A percentile compares a stretch with the other conserved stretches of the same genome.
Evolutionary conservation across 78 protist species (phyloP).

Genomic region (Fonticula alba): DNA sequence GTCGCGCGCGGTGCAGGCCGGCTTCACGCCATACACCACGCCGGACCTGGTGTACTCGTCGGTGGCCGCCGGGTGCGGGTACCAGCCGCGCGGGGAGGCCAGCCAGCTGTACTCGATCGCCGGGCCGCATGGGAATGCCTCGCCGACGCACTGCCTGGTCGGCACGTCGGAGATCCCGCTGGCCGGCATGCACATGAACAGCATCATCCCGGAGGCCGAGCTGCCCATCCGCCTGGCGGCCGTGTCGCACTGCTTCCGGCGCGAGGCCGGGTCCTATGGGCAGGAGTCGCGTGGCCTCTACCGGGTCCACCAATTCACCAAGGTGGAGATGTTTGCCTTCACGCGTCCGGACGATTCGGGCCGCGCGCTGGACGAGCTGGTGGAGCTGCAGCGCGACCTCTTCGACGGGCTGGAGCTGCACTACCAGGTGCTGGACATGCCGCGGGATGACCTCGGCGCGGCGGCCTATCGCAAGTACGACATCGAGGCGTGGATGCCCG

Average conservation of each 20-base stretch:
- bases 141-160: not conserved
- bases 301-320: constrained; percentile 71
- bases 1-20: not conserved
- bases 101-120: not conserved
- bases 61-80: constrained; percentile 34
- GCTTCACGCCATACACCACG: constrained; percentile 23
- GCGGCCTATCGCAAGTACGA: constrained; percentile 66
- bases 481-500: constrained; percentile 82
- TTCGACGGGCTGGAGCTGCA: constrained; percentile 28
- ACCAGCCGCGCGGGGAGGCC: constrained; percentile 31
- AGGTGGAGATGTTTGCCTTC: constrained; percentile 69
- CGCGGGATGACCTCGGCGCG: constrained; percentile 55
- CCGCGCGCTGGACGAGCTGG: constrained; percentile 7
- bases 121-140: not conserved
- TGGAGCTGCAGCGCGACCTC: not conserved
- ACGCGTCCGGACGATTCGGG: constrained; percentile 26
- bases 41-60: constrained; percentile 35
- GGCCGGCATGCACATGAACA: constrained; percentile 29
- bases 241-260: constrained; percentile 52
- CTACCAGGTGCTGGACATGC: constrained; percentile 56
- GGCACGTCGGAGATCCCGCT: constrained; percentile 75
- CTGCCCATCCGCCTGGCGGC: constrained; percentile 51
- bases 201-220: not conserved
- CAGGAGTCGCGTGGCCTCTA: constrained; percentile 42
- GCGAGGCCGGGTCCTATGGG: constrained; percentile 35